Evolutionary conservation across 2,329 filamentous ascomycete genomes (phyloP).

Genomic region (Cadophora sp.): DNA sequence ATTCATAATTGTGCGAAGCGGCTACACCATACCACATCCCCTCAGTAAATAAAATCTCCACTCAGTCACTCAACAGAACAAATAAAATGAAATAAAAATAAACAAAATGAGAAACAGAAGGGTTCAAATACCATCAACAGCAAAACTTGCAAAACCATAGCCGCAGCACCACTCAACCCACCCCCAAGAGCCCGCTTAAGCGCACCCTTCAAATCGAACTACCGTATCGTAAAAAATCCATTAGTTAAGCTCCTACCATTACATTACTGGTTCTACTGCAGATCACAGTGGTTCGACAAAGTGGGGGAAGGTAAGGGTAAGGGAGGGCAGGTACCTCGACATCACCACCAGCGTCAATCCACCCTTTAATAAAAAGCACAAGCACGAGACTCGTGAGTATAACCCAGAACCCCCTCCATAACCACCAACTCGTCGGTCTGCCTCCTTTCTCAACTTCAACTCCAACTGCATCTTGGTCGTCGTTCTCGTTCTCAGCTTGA

Average conservation of each 20-base stretch:
- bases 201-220: slow-evolving; percentile 55
- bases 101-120: not conserved
- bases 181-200: slow-evolving; percentile 54
- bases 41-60: not conserved
- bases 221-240: not conserved
- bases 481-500: too few relatives aligned
- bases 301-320: slow-evolving; percentile 31
- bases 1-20: slow-evolving; percentile 58
- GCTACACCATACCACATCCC: slow-evolving; percentile 47
- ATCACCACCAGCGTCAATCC: slow-evolving; percentile 51
- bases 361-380: slow-evolving; percentile 53
- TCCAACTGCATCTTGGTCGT: too few relatives aligned
- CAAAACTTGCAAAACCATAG: slow-evolving; percentile 56
- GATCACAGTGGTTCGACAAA: too few relatives aligned
- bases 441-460: slow-evolving; percentile 24
- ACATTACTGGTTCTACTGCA: too few relatives aligned
- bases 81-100: too few relatives aligned
- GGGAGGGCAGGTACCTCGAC: slow-evolving; percentile 49
- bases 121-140: slow-evolving; percentile 52
- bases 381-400: slow-evolving; percentile 45
- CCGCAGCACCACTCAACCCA: slow-evolving; percentile 55
- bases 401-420: slow-evolving; percentile 49
- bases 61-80: too few relatives aligned
- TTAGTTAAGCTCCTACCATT: too few relatives aligned
- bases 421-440: slow-evolving; percentile 41